A percentile compares a stretch with the other conserved stretches of the same genome.
These are phyloP conservation scores for Hymenotorrendiella dingleyae DNA, from an alignment of 2,329 filamentous ascomycete species.

Conservation along the genomic window DNA sequence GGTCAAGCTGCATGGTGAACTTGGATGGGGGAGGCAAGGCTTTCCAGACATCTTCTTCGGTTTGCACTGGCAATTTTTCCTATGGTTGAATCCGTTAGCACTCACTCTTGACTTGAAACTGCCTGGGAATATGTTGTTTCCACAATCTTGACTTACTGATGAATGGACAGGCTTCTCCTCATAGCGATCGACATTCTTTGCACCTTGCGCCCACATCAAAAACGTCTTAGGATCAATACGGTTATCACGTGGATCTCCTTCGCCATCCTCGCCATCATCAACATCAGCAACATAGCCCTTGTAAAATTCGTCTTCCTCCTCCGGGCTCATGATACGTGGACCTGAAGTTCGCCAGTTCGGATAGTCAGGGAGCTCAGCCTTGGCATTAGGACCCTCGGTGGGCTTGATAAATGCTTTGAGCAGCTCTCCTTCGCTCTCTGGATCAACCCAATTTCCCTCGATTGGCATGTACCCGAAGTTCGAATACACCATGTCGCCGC, in stretches of 20 bases:
- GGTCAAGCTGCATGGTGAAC: neutral
- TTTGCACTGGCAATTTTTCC: no score
- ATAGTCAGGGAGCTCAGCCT: conserved; percentile 4
- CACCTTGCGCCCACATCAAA: conserved; percentile 33
- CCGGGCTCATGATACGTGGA: conserved; percentile 14
- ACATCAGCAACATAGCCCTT: conserved; percentile 25
- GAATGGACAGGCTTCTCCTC: conserved; percentile 18
- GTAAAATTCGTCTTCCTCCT: conserved; percentile 21
- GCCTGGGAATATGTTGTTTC: no score
- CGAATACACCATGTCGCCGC: conserved; percentile 4
- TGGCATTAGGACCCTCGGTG: neutral
- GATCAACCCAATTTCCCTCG: conserved; percentile 26
- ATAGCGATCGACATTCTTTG: conserved; percentile 20
- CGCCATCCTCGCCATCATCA: conserved; percentile 37
- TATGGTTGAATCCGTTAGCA: no score
- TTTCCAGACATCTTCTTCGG: no score
- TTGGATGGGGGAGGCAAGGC: no score
- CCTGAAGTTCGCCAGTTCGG: conserved; percentile 5
- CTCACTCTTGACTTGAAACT: no score
- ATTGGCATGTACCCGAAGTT: conserved; percentile 24
- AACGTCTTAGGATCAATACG: conserved; percentile 40
- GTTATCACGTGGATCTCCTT: conserved; percentile 33
- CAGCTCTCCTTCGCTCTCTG: conserved; percentile 23
- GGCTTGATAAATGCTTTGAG: conserved; percentile 13
- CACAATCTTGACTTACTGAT: conserved; percentile 20